A percentile compares a stretch with the other conserved stretches of the same genome.
These are phyloP conservation scores for Lichtheimia corymbifera DNA, from an alignment of 371 early-diverging fungal species.

Conservation along the genomic window DNA sequence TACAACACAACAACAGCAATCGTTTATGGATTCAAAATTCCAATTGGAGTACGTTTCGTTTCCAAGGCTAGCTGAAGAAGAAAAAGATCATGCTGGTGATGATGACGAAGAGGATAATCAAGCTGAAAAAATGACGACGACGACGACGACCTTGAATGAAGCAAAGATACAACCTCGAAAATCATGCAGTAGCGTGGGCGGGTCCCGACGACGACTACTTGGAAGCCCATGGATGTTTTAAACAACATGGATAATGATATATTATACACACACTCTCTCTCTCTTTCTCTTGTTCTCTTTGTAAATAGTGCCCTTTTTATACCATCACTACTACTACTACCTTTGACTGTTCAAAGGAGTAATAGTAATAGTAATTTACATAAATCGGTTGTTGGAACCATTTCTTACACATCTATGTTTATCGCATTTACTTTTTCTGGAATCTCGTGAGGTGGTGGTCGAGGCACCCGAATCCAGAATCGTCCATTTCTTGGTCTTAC, in stretches of 20 bases:
- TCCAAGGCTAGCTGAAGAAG: slow-evolving; percentile 11
- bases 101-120: background rate
- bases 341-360: no score
- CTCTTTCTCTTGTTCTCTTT: no score
- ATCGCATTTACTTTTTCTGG: no score
- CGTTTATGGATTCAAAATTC: slow-evolving; percentile 6
- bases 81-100: background rate
- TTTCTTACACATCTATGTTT: no score
- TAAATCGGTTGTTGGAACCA: no score
- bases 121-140: background rate
- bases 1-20: background rate
- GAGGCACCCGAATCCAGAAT: no score
- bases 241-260: background rate
- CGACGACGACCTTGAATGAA: background rate
- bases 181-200: slow-evolving; percentile 2
- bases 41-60: slow-evolving; percentile 10
- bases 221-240: slow-evolving; percentile 13
- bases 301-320: no score
- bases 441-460: no score
- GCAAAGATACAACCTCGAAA: background rate
- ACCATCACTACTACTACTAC: no score
- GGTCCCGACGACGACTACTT: slow-evolving; percentile 5
- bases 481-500: no score
- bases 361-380: no score
- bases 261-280: no score